These are phyloP conservation scores for Arachnopeziza araneosa DNA, from an alignment of 2,329 filamentous ascomycete species.

Conservation along the genomic window DNA sequence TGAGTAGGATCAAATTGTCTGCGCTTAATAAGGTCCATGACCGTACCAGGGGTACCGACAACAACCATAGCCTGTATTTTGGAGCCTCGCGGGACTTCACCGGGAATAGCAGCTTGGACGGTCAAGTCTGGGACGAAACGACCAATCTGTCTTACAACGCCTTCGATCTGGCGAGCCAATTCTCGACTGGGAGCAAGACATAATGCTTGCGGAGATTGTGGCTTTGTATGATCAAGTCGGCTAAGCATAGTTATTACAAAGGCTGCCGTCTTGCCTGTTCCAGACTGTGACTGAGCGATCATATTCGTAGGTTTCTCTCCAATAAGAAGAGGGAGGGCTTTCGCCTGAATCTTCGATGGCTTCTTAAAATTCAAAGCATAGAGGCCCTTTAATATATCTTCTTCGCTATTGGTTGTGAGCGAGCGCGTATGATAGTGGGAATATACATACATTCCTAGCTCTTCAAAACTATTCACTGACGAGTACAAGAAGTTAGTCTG, in stretches of 20 bases:
- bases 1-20: constrained; percentile 65
- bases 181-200: constrained; percentile 90
- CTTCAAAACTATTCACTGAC: constrained; percentile 67
- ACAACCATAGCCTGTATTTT: constrained; percentile 72
- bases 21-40: constrained; percentile 78
- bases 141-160: constrained; percentile 78
- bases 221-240: constrained; percentile 68
- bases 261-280: constrained; percentile 95
- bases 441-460: constrained; percentile 69
- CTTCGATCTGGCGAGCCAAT: constrained; percentile 88
- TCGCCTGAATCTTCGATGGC: constrained; percentile 97
- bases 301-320: constrained; percentile 84
- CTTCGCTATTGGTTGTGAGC: constrained; percentile 36
- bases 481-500: constrained; percentile 84
- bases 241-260: constrained; percentile 91
- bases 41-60: constrained; percentile 90
- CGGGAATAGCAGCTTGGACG: constrained; percentile 78
- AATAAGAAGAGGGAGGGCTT: constrained; percentile 84
- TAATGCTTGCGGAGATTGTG: constrained; percentile 73
- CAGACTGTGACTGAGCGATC: constrained; percentile 96
- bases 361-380: constrained; percentile 82
- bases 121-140: constrained; percentile 71
- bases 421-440: not conserved
- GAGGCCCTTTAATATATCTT: constrained; percentile 70
- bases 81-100: constrained; percentile 62